phyloP scores from a whole-genome alignment of 2,329 filamentous ascomycete genomes.

The Alternaria solani region DNA sequence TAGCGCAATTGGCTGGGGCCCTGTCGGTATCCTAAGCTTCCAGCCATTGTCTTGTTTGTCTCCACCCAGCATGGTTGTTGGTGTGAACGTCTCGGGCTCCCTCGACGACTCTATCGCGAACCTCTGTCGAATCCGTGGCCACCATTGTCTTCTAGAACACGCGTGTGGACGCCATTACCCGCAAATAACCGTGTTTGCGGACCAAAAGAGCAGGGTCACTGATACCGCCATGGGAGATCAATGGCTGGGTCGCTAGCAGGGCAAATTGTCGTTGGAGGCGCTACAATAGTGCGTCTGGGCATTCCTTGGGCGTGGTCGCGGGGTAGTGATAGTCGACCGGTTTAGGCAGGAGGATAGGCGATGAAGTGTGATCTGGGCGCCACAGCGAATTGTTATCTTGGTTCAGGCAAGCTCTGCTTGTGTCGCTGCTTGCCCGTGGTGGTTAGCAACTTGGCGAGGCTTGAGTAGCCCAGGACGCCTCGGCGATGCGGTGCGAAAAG shows the following conservation, averaged over 20 bases:
- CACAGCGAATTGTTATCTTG: slow-evolving; percentile 22
- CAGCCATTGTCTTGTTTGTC: slow-evolving; percentile 13
- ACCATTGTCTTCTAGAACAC: not conserved
- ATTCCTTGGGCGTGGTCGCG: slow-evolving; percentile 15
- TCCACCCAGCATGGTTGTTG: slow-evolving; percentile 10
- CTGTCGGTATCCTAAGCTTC: slow-evolving; percentile 13
- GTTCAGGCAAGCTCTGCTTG: slow-evolving; percentile 22
- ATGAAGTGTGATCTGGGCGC: slow-evolving; percentile 15
- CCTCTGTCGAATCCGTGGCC: not conserved
- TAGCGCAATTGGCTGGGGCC: slow-evolving; percentile 10
- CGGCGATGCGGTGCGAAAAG: slow-evolving; percentile 22
- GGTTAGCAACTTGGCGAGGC: slow-evolving; percentile 25
- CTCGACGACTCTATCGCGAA: not conserved
- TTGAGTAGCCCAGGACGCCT: slow-evolving; percentile 14
- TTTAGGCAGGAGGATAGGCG: slow-evolving; percentile 21
- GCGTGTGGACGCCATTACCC: slow-evolving; percentile 1
- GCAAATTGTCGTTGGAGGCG: slow-evolving; percentile 16
- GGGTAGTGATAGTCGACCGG: slow-evolving; percentile 11
- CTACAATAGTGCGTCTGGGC: slow-evolving; percentile 11
- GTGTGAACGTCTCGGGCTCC: not conserved
- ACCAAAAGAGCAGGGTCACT: slow-evolving; percentile 6
- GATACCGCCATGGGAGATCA: slow-evolving; percentile 3
- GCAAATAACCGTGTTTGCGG: slow-evolving; percentile 10
- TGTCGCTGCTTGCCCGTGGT: slow-evolving; percentile 18
- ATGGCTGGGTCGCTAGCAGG: not conserved